Base-by-base conservation (phyloP, 2,329 filamentous ascomycete species). In the Scytalidium sp. region DNA sequence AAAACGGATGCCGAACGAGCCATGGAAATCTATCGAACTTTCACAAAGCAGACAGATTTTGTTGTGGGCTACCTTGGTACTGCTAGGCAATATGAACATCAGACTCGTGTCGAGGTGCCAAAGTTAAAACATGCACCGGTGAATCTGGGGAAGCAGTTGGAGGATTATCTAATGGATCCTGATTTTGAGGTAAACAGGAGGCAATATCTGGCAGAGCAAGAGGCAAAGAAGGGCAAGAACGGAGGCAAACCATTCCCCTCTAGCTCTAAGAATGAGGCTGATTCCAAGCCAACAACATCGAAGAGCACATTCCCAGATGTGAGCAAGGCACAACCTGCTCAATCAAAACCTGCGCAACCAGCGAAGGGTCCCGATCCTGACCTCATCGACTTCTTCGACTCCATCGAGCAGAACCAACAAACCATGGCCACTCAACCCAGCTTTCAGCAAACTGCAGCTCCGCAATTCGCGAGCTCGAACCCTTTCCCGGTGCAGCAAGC, bases 101-200 rank as follows among this genome's bases (percentile, higher is more conserved):
- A 92, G 56, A 99, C 94, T 4, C 80, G 93, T 53, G 81, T 99
- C 36, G 90, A 97, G 64, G 95, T 99, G 7, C 94, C 94, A 9
- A 97, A 96, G 73, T 79, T 99, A 58, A 97, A 97, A 73, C 94
- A 99, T 67, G 94, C 94, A 5, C 95, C 94, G 1, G 92, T 95
- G 1, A 96, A 94, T 64, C 72, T 99, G 46, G 89, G 90, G 15
- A 85, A 85, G 21, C 90, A 96, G 49, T 78, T 99, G 21, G 91
- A 97, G 67, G 94, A 99, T 59, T 97, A 99, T 64, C 75, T 99
- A 42, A 86, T 92, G 55, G 94, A 99, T 62, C 85, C 90, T 3
- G 94, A 99, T 67, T 99, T 99, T 62, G 94, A 99, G 60, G 80
- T 92, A 49, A 94, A 97, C 60, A 81, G 94, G 54, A 79, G 91